These are phyloP conservation scores for Candida tammaniensis DNA, from an alignment of 805 yeast species.

Conservation along the genomic window DNA sequence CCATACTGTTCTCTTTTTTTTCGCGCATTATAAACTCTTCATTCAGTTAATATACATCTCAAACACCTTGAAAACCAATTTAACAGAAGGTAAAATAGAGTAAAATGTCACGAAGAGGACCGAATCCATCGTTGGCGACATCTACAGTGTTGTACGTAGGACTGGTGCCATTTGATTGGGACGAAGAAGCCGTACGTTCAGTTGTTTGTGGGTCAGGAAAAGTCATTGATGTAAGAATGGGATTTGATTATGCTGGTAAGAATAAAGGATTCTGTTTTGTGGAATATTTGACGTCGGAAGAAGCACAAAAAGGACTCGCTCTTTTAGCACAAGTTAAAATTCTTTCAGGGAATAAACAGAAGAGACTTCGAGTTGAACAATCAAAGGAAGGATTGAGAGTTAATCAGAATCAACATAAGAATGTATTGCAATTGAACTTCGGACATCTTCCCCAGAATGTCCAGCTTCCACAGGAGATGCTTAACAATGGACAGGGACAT, in stretches of 20 bases:
- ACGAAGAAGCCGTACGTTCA: slow-evolving; percentile 54
- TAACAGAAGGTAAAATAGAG: too few species aligned
- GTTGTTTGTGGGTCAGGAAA: slow-evolving; percentile 73
- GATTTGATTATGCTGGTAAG: slow-evolving; percentile 56
- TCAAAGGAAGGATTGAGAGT: slow-evolving; percentile 58
- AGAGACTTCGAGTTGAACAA: slow-evolving; percentile 53
- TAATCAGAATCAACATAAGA: slow-evolving; percentile 33
- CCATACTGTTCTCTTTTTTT: too few species aligned
- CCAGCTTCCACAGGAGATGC: slow-evolving; percentile 52
- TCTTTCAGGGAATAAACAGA: slow-evolving; percentile 31
- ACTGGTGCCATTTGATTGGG: slow-evolving; percentile 71
- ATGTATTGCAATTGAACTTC: slow-evolving; percentile 43
- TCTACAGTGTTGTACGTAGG: slow-evolving; percentile 58
- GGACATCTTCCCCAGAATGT: slow-evolving; percentile 55
- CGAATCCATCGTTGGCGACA: too few species aligned
- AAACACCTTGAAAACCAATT: too few species aligned
- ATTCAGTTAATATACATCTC: too few species aligned
- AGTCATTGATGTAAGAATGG: slow-evolving; percentile 63
- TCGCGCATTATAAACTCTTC: too few species aligned
- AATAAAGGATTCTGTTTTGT: slow-evolving; percentile 69
- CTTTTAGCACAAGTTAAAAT: slow-evolving; percentile 45
- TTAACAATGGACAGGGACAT: slow-evolving; percentile 1
- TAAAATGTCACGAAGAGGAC: too few species aligned
- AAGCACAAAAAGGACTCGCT: slow-evolving; percentile 50
- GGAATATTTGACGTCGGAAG: slow-evolving; percentile 51